Percentiles rank a stretch among this genome's conserved stretches.
These are phyloP conservation scores for Xanthoconium separans DNA, from an alignment of 1,284 basidiomycete genomes.

Conservation along the genomic window DNA sequence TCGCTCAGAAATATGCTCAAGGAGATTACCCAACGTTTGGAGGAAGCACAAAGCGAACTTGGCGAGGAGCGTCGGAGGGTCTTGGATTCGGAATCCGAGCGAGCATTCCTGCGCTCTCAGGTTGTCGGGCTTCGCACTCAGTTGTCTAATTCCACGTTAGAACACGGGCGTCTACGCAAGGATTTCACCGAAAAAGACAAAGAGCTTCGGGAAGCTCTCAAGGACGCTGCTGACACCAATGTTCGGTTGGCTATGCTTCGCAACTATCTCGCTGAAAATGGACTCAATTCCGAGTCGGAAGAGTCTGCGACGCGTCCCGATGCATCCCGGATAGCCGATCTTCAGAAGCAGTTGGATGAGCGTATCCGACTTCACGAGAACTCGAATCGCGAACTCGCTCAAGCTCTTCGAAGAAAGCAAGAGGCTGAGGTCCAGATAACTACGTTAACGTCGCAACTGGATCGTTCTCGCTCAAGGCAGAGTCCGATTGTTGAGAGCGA, in stretches of 20 bases:
- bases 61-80: slow-evolving; percentile 67
- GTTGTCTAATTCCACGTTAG: slow-evolving; percentile 69
- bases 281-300: slow-evolving; percentile 73
- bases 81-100: slow-evolving; percentile 69
- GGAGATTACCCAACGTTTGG: slow-evolving; percentile 70
- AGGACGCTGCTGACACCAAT: slow-evolving; percentile 71
- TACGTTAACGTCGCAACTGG: slow-evolving; percentile 64
- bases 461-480: slow-evolving; percentile 54
- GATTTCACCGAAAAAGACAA: slow-evolving; percentile 69
- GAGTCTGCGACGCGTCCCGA: slow-evolving; percentile 43
- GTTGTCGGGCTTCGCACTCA: slow-evolving; percentile 78
- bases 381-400: slow-evolving; percentile 68
- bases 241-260: slow-evolving; percentile 82
- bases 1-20: slow-evolving; percentile 77
- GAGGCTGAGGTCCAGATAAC: slow-evolving; percentile 73
- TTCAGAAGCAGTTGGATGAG: slow-evolving; percentile 76
- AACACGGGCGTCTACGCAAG: slow-evolving; percentile 71
- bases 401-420: slow-evolving; percentile 60
- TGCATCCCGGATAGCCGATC: slow-evolving; percentile 57
- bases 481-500: slow-evolving; percentile 44
- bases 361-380: slow-evolving; percentile 71
- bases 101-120: slow-evolving; percentile 73
- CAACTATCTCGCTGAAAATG: slow-evolving; percentile 87
- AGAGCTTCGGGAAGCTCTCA: slow-evolving; percentile 64
- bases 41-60: slow-evolving; percentile 70